Conservation (phyloP, 1,284 basidiomycete genomes). For the Pascua guehoae region DNA sequence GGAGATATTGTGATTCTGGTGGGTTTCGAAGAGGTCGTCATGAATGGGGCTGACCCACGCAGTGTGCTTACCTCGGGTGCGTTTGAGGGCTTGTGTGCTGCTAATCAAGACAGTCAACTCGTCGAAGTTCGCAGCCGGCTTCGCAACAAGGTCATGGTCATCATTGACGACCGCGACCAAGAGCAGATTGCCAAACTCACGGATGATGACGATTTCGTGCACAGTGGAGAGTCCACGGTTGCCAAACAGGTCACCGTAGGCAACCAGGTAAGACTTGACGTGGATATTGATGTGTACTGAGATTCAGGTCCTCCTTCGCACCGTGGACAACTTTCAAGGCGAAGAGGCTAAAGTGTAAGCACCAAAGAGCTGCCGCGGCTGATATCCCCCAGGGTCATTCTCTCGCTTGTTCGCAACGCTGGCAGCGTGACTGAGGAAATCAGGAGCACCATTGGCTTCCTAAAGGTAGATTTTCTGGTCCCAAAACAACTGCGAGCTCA, state of each 20-base stretch:
- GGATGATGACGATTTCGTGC: background rate
- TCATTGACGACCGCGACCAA: constrained; percentile 67
- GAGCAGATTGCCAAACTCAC: constrained; percentile 50
- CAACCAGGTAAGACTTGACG: constrained; percentile 26
- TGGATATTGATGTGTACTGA: background rate
- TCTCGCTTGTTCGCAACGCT: constrained; percentile 61
- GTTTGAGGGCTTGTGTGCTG: constrained; percentile 39
- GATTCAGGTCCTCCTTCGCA: constrained; percentile 61
- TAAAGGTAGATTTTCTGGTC: constrained; percentile 53
- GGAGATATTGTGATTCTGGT: constrained; percentile 67
- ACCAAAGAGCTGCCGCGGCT: no score
- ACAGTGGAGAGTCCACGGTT: constrained; percentile 7
- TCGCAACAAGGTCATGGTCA: constrained; percentile 55
- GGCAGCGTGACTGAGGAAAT: constrained; percentile 5
- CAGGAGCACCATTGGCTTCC: constrained; percentile 61
- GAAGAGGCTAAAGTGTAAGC: constrained; percentile 50
- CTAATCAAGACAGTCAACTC: constrained; percentile 51
- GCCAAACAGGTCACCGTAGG: constrained; percentile 56
- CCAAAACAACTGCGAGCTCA: background rate
- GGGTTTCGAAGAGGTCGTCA: background rate
- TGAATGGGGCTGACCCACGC: background rate
- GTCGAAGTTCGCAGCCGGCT: constrained; percentile 58
- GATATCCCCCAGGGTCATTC: constrained; percentile 51
- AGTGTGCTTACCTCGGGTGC: constrained; percentile 4
- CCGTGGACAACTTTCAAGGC: constrained; percentile 70